Base-by-base conservation (phyloP, 805 yeast species). In the Hanseniaspora lindneri region DNA sequence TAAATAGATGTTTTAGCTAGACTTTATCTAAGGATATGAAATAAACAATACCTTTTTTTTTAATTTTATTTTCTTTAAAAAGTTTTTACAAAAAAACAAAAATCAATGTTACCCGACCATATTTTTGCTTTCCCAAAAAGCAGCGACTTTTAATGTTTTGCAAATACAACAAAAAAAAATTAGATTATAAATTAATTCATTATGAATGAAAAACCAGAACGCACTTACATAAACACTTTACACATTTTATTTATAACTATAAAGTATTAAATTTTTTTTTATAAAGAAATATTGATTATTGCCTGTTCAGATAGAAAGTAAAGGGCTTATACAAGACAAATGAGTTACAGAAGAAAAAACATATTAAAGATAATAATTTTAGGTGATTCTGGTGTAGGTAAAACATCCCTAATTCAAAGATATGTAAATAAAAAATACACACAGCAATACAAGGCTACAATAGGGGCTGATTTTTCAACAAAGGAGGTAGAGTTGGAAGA, bases 371-470 rank as follows among this genome's bases (percentile, higher is more conserved):
- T 89, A 53, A 89, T 89, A 63, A 87, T 89, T 49, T 72, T 89
- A 48, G 98, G 98, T 35, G 97, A 92, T 65, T 83, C 95, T 1
- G 97, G 97, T 48, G 97, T 92, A 41, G 98, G 98, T 24, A 89
- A 89, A 70, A 89, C 97, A 25, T 86, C 96, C 3, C 70, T 89
- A 55, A 88, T 89, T 95, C 97, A 89, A 65, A 95, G 89, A 64
- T 89, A 86, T 66, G 96, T 92, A 55, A 87, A 86, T 66, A 87
- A 84, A 60, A 88, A 87, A 72, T 89, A 89, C 67, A 78, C 87
- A 35, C 89, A 88, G 56, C 97, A 89, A 64, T 92, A 92, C 66
- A 92, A 89, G 61, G 96, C 97, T 25, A 89, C 98, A 14, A 89
- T 89, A 55, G 98, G 98, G 9, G 97, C 97, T 2, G 97, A 92